Conservation (phyloP, 2,329 filamentous ascomycete species). For the Fusarium cicatricum region DNA sequence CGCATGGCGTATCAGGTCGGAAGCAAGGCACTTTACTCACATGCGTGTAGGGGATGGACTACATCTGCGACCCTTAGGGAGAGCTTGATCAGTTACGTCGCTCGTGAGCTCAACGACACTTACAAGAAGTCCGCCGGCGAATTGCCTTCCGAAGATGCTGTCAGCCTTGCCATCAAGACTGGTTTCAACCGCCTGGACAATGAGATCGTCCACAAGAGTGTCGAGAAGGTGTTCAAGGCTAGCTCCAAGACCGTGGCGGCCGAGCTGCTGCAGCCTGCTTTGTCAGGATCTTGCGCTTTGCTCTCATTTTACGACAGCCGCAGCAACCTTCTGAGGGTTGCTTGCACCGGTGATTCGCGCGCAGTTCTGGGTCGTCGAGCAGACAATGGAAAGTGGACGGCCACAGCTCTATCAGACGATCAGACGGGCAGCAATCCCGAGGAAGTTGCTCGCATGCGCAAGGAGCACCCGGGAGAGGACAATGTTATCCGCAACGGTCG, state of each 20-base stretch:
- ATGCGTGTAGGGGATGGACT: slow-evolving; percentile 81
- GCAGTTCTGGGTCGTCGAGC: slow-evolving; percentile 87
- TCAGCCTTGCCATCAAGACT: slow-evolving; percentile 91
- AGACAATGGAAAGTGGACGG: slow-evolving; percentile 87
- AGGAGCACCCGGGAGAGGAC: slow-evolving; percentile 88
- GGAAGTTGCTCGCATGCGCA: slow-evolving; percentile 83
- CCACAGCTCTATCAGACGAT: slow-evolving; percentile 87
- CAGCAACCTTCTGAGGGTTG: slow-evolving; percentile 88
- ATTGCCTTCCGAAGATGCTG: slow-evolving; percentile 78
- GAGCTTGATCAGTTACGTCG: slow-evolving; percentile 90
- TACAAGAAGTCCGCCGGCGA: slow-evolving; percentile 76
- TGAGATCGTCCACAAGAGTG: slow-evolving; percentile 93
- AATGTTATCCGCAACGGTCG: slow-evolving; percentile 88
- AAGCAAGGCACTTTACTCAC: slow-evolving; percentile 11
- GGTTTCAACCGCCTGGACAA: slow-evolving; percentile 90
- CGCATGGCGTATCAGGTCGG: not conserved
- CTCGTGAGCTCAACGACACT: slow-evolving; percentile 88
- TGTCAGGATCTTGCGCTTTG: slow-evolving; percentile 96
- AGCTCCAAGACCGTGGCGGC: slow-evolving; percentile 91
- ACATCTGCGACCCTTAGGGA: slow-evolving; percentile 96
- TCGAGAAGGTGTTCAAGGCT: slow-evolving; percentile 87
- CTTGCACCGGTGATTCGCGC: slow-evolving; percentile 95
- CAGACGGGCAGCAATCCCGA: slow-evolving; percentile 91
- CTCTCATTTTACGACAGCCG: slow-evolving; percentile 95
- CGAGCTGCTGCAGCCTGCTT: slow-evolving; percentile 87